Evolutionary conservation across 2,329 filamentous ascomycete species (phyloP).

Genomic region (Ophidiomyces ophidiicola): DNA sequence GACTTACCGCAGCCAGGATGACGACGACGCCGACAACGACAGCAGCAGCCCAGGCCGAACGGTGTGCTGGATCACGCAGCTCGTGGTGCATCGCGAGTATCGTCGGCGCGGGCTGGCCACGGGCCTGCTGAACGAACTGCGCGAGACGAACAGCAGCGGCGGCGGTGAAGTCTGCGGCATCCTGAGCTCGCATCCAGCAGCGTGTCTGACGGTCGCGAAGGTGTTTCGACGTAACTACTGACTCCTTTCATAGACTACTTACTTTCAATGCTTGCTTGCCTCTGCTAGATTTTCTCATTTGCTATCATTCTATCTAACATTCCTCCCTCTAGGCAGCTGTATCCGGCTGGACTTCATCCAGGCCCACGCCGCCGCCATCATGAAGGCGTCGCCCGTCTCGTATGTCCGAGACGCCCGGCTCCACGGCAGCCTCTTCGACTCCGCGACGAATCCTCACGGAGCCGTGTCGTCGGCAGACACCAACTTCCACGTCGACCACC

Average conservation of each 20-base stretch:
- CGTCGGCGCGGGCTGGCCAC: constrained; percentile 29
- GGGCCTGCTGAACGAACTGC: constrained; percentile 24
- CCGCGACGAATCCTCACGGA: constrained; percentile 20
- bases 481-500: constrained; percentile 30
- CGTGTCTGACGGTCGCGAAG: constrained; percentile 19
- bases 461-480: constrained; percentile 27
- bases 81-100: constrained; percentile 29
- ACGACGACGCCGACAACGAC: no score
- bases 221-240: constrained; percentile 15
- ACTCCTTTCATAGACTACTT: not conserved
- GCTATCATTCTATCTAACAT: not conserved
- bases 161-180: constrained; percentile 27
- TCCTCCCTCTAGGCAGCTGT: not conserved
- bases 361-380: constrained; percentile 23
- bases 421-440: constrained; percentile 26
- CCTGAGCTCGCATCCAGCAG: constrained; percentile 15
- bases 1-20: constrained; percentile 21
- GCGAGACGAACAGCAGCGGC: constrained; percentile 17
- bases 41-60: constrained; percentile 18
- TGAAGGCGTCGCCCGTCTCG: constrained; percentile 27
- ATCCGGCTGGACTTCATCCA: constrained; percentile 20
- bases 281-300: no score
- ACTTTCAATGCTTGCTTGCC: no score
- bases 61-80: constrained; percentile 34
- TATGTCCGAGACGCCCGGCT: constrained; percentile 32